Evolutionary conservation across 176 grass and related monocot species (phyloP).

Genomic region (Coix lacrymajobi): DNA sequence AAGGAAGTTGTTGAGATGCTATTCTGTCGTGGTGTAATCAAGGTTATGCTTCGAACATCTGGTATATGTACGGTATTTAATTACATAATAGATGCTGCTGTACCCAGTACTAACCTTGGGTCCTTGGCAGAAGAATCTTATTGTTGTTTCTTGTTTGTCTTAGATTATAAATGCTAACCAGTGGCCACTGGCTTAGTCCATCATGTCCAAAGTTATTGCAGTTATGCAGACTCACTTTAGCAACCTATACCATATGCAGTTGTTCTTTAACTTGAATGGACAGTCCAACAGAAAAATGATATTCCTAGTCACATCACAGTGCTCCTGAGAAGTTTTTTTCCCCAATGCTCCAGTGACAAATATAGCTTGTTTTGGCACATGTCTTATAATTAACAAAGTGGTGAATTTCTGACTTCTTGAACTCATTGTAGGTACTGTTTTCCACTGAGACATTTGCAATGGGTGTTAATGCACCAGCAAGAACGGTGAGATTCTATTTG

Average conservation of each 20-base stretch:
- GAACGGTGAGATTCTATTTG: constrained; percentile 56
- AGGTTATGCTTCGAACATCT: constrained; percentile 59
- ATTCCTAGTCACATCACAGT: neutral
- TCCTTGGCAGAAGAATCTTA: neutral
- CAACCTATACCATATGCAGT: neutral
- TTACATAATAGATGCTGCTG: constrained; percentile 26
- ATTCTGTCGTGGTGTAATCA: constrained; percentile 91
- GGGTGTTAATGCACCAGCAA: constrained; percentile 97
- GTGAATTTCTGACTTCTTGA: constrained; percentile 16
- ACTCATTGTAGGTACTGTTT: constrained; percentile 78
- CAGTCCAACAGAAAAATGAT: neutral
- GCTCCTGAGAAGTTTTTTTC: neutral
- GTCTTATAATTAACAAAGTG: neutral
- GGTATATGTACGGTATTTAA: constrained; percentile 4
- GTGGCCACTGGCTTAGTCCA: neutral
- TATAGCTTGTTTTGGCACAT: constrained; percentile 4
- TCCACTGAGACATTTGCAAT: constrained; percentile 99
- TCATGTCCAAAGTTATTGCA: neutral
- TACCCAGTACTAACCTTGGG: constrained; percentile 15
- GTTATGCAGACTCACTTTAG: neutral
- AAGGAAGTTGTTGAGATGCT: constrained; percentile 99
- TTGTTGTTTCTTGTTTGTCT: neutral
- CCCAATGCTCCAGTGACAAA: neutral
- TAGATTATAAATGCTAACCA: constrained; percentile 14
- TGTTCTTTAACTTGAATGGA: constrained; percentile 11